Evolutionary conservation across 139 green algal genomes (phyloP).

Genomic region (Ettlia oleoabundans): DNA sequence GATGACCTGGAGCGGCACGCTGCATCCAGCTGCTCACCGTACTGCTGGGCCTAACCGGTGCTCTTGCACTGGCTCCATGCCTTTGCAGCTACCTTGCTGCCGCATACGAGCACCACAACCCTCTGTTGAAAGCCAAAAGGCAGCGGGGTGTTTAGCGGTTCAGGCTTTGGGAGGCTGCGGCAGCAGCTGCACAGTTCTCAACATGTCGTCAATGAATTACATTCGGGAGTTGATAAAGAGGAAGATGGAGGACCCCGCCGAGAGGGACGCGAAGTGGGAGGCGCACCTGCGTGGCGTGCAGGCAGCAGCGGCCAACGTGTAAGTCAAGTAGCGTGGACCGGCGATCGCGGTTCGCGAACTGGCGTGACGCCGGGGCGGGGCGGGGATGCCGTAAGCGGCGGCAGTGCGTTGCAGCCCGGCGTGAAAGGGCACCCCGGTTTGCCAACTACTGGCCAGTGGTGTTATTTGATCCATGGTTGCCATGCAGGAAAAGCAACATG

Average conservation of each 20-base stretch:
- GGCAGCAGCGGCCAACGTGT: conserved; percentile 14
- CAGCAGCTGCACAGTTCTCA: background rate
- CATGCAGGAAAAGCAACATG: conserved; percentile 43
- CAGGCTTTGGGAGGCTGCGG: no score
- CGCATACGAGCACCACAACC: no score
- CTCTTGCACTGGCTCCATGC: no score
- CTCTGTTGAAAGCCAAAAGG: no score
- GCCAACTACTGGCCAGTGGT: background rate
- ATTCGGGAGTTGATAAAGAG: conserved; percentile 27
- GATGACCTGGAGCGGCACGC: no score
- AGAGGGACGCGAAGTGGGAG: conserved; percentile 45
- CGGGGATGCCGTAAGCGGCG: background rate
- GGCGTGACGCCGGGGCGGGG: background rate
- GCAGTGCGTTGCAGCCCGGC: background rate
- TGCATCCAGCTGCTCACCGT: no score
- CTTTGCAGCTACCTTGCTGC: no score
- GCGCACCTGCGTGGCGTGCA: conserved; percentile 9
- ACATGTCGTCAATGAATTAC: conserved; percentile 40
- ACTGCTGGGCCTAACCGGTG: no score
- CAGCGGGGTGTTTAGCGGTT: no score
- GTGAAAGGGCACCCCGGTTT: no score
- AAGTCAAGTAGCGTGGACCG: background rate
- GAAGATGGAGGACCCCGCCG: conserved; percentile 37
- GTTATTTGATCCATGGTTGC: background rate
- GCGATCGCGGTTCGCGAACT: background rate